Percentiles rank a stretch among this genome's conserved stretches.
These are phyloP conservation scores for Haplosporangium sp. DNA, from an alignment of 371 early-diverging fungal genomes.

Conservation along the genomic window DNA sequence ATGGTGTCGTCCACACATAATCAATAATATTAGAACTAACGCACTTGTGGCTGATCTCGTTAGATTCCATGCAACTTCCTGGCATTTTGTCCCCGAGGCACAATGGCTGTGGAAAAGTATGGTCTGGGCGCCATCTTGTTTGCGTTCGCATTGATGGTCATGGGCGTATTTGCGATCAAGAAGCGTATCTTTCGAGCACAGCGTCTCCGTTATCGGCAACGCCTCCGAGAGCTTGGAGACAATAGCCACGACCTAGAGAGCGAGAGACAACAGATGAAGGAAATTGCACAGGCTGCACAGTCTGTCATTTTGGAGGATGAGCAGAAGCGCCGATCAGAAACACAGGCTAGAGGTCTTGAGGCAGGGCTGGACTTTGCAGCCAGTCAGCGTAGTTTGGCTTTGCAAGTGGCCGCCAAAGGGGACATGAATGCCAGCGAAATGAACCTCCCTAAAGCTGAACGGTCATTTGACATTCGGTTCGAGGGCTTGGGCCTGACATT, in stretches of 20 bases:
- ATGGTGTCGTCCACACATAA: too few species aligned
- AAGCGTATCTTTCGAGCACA: slow-evolving; percentile 32
- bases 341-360: slow-evolving; percentile 4
- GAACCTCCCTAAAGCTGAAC: slow-evolving; percentile 39
- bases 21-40: too few species aligned
- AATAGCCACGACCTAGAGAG: slow-evolving; percentile 27
- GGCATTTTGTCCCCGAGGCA: slow-evolving; percentile 50
- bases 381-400: slow-evolving; percentile 36
- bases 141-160: slow-evolving; percentile 38
- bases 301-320: slow-evolving; percentile 34
- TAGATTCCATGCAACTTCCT: slow-evolving; percentile 47
- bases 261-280: slow-evolving; percentile 21
- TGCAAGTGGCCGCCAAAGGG: slow-evolving; percentile 24
- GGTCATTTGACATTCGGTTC: slow-evolving; percentile 65
- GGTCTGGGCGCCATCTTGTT: slow-evolving; percentile 34
- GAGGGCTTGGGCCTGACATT: slow-evolving; percentile 64
- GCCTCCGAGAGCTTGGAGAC: slow-evolving; percentile 41
- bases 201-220: slow-evolving; percentile 30
- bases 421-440: slow-evolving; percentile 46
- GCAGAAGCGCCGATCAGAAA: slow-evolving; percentile 11
- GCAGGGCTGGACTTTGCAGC: slow-evolving; percentile 24
- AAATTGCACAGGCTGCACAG: slow-evolving; percentile 26
- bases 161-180: slow-evolving; percentile 41
- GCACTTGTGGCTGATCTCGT: background rate
- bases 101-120: slow-evolving; percentile 35